Evolutionary conservation across 176 grass and related monocot species (phyloP), one percentile per base, ranked within the genome.

Genomic region (Panicum miliaceum): DNA sequence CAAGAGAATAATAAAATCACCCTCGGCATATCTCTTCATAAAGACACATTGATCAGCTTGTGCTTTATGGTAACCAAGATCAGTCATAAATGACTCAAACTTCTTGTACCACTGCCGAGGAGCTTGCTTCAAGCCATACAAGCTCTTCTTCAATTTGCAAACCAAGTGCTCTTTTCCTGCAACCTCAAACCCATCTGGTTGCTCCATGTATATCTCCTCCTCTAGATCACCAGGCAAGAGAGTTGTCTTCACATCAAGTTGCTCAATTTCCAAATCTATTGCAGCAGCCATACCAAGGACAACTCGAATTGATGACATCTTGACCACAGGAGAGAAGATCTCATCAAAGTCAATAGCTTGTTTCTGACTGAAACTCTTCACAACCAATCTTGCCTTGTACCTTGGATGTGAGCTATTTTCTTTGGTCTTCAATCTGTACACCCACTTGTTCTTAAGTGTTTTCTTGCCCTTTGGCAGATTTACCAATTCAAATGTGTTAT

Each of bases 281-380:
- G 14, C 80, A 8, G n/a, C 22, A 23, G 52, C 65, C 19, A 81
- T 58, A n/a, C 50, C 76, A 48, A 86, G 16, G 11, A 86, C 66
- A 71, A 81, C 76, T 43, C 7, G 15, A 35, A 86, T 74, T 22
- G 84, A 86, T 32, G 63, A 73, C 51, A 86, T 81, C 51, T 86
- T 86, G 29, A 80, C 51, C 3, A 80, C 22, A 8, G 0, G 35
- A 46, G 64, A 86, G 22, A 86, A 81, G 36, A 80, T 74, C 20
- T 86, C 64, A 69, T 86, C 58, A 16, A 77, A 85, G 38, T 66
- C 71, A 65, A 77, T 61, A 32, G 1, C 29, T 32, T 32, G 29
- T 32, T 32, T 32, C 29, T 32, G 29, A 32, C 29, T 2, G 29
- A 32, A 32, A 2, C 29, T 2, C 29, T 32, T 32, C 29, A 32